Base-by-base conservation (phyloP, 257 asterid genomes). In the Ophiorrhiza pumila region DNA sequence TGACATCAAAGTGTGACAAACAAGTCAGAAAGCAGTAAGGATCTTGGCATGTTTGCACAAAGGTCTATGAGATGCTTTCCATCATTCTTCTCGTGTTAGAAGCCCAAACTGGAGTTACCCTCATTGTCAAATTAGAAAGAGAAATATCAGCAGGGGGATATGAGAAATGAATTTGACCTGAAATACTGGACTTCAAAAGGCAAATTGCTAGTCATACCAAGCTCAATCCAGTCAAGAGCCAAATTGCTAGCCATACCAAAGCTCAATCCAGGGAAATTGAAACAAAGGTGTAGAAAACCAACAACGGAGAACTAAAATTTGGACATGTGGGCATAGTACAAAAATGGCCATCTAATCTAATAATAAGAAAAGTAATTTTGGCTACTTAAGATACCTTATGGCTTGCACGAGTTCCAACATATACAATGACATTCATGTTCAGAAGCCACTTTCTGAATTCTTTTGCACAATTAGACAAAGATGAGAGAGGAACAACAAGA, bases 391-490 rank as follows among this genome's bases (percentile, higher is more conserved):
- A 32, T 78, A 92, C 99, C 98, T 95, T 96, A 71, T 98, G 97
- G 85, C 99, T 92, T 65, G 96, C 96, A 75, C 97, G 96, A 76
- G 97, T 88, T 68, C 99, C 99, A 73, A 95, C 93, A 85, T 92
- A 95, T 71, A 92, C 78, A 76, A 95, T 80, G 78, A 95, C 92
- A 76, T 95, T 95, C 96, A 90, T 82, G 76, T 77, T 82, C 41
- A 98, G 98, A 32, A 95, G 83, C 99, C 99, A 95, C 88, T 95
- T 95, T 76, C 83, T 89, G 72, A 95, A 95, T 71, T 95, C 99
- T 80, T 95, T 95, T 75, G 96, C 99, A 98, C 99, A 95, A 83
- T 95, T 95, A 37, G 99, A 90, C 84, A 95, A 80, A 45, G 99
- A 92, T 68, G 99, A 95, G 70, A 95, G 78, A 0, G 99, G 99